phyloP scores from a whole-genome alignment of 1,139 yeast species.

The Kluyveromyces sp. region DNA sequence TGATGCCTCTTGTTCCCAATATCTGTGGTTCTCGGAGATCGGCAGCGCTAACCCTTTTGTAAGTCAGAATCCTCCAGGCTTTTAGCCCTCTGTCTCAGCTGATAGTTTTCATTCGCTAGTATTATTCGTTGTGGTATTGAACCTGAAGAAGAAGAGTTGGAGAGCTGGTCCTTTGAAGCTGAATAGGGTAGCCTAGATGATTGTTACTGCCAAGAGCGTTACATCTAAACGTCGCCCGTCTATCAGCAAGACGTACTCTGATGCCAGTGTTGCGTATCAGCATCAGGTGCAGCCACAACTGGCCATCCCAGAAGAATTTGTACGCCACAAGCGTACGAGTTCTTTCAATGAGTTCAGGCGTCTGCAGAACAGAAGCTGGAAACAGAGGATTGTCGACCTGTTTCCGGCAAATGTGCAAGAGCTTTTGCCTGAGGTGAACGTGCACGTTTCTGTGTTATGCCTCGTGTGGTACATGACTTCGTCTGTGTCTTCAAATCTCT shows the following conservation, averaged over 20 bases:
- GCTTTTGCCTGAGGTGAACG: slow-evolving; percentile 25
- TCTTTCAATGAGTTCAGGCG: slow-evolving; percentile 3
- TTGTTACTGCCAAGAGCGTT: slow-evolving; percentile 19
- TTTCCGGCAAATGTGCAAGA: slow-evolving; percentile 14
- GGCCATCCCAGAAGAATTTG: background rate
- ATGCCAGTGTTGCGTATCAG: slow-evolving; percentile 5
- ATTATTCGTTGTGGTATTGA: background rate
- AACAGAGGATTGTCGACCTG: slow-evolving; percentile 10
- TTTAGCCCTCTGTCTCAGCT: background rate
- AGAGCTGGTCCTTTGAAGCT: no score
- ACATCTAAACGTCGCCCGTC: slow-evolving; percentile 24
- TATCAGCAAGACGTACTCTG: slow-evolving; percentile 22
- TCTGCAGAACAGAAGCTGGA: slow-evolving; percentile 5
- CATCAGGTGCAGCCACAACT: background rate
- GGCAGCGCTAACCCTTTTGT: background rate
- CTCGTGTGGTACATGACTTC: slow-evolving; percentile 74
- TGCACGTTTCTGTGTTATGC: slow-evolving; percentile 45
- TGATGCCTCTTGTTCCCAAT: no score
- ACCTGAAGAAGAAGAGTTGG: background rate
- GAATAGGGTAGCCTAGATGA: no score
- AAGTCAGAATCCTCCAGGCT: background rate
- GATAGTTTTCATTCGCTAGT: background rate
- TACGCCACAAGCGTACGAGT: background rate
- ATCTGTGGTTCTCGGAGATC: no score
- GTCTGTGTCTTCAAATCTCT: slow-evolving; percentile 72